Base-by-base conservation (phyloP, 106 monocot species). In the Amphibolis antarctica region DNA sequence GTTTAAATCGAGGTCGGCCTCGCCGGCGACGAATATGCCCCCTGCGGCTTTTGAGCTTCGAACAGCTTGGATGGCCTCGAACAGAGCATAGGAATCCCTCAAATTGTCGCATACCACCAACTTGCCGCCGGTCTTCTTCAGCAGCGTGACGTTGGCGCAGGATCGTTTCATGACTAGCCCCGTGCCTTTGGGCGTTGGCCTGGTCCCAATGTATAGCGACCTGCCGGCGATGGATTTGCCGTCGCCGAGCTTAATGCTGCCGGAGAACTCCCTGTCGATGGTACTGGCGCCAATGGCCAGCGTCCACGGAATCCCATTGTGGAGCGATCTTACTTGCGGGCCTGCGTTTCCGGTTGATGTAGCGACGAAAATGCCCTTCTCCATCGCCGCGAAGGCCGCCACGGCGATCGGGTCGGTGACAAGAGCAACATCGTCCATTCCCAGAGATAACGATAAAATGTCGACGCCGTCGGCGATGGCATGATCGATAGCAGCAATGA, bases 271-370 rank as follows among this genome's bases (percentile, higher is more conserved):
- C 7, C 91, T 73, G 72, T 91, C 86, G 12, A 91, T 65, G 24
- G 83, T 79, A 69, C 76, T 68, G 14, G 83, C 91, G 12, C 80
- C 91, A 24, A 83, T 76, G 0, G 86, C 86, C 0, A 81, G 62
- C 47, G 66, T 66, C 90, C 90, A 91, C 1, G 90, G 90, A 26
- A 62, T 67, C 5, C 83, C 86, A 49, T 91, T 91, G 61, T 86
- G 86, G 59, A 92, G 56, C 0, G 51, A 26, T 27, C 69, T 53
- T 22, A 69, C 26, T 3, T 1, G 9, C 0, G 86, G 86, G 18
- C 91, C 91, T 1, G 51, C 59, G 63, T 86, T 92, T 5, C 91
- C 86, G 5, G 86, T 46, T 0, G 91, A 92, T 17, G 80, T 49
- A 3, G 79, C 68, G 0, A 92, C 86, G 42, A 86, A 74, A 31